Percentiles rank a stretch among this genome's conserved stretches.
These are phyloP conservation scores for Polyporus arcularius DNA, from an alignment of 768 basidiomycete genomes.

Conservation along the genomic window DNA sequence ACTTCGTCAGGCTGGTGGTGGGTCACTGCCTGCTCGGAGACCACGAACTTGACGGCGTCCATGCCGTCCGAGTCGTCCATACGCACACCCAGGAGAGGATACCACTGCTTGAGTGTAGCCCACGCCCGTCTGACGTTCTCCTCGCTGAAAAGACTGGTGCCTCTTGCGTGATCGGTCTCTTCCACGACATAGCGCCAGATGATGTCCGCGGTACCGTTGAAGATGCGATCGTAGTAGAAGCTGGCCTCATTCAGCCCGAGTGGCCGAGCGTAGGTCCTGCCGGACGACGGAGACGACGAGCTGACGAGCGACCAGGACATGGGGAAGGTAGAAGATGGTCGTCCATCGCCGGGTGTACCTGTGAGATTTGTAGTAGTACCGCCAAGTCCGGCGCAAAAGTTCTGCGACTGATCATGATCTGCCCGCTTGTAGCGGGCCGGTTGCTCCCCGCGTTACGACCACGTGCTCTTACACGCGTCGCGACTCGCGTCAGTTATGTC, in stretches of 20 bases:
- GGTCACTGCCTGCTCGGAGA: conserved; percentile 40
- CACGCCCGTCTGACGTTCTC: conserved; percentile 45
- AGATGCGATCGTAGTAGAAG: conserved; percentile 27
- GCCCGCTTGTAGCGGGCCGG: no score
- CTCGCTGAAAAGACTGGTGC: conserved; percentile 27
- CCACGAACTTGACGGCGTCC: conserved; percentile 40
- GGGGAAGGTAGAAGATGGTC: not conserved
- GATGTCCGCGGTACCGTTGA: conserved; percentile 42
- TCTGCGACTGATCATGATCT: no score
- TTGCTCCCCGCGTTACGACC: not conserved
- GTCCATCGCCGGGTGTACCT: no score
- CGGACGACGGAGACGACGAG: not conserved
- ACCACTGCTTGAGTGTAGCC: conserved; percentile 47
- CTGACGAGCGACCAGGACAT: conserved; percentile 10
- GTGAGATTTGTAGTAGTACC: no score
- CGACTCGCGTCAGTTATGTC: conserved; percentile 20
- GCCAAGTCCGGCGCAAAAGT: no score
- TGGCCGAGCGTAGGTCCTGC: conserved; percentile 21
- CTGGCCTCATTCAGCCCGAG: conserved; percentile 23
- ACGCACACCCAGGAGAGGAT: conserved; percentile 48
- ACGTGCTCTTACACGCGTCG: conserved; percentile 19
- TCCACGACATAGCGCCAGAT: conserved; percentile 37
- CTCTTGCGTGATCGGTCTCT: conserved; percentile 15
- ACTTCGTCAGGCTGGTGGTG: conserved; percentile 41
- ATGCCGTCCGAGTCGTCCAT: conserved; percentile 36